These are phyloP conservation scores for Primulina eburnea DNA, from an alignment of 257 asterid species.

Conservation along the genomic window DNA sequence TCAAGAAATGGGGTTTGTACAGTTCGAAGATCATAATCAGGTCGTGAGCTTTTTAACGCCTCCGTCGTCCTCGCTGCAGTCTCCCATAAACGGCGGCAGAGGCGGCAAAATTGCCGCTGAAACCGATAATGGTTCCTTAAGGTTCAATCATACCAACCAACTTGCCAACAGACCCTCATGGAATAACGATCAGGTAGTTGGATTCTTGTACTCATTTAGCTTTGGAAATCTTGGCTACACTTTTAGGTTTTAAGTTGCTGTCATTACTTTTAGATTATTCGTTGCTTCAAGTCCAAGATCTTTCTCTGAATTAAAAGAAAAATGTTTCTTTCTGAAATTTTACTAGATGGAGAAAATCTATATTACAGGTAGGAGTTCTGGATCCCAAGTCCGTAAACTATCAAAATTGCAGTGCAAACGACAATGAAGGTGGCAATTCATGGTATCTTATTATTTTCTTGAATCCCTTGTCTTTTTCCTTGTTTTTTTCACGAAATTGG, in stretches of 20 bases:
- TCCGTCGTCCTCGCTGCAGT: slow-evolving; percentile 28
- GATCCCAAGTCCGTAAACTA: slow-evolving; percentile 57
- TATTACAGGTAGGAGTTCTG: slow-evolving; percentile 46
- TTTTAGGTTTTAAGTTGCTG: slow-evolving; percentile 12
- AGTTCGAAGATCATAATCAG: slow-evolving; percentile 62
- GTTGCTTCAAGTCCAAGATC: slow-evolving; percentile 39
- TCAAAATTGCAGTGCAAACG: slow-evolving; percentile 53
- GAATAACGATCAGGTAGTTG: slow-evolving; percentile 61
- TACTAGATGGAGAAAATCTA: not conserved
- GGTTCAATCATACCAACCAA: slow-evolving; percentile 46
- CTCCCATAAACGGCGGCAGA: slow-evolving; percentile 20
- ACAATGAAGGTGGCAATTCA: slow-evolving; percentile 55
- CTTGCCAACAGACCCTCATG: slow-evolving; percentile 54
- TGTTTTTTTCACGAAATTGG: not conserved
- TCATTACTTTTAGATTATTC: slow-evolving; percentile 6
- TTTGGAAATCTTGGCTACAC: slow-evolving; percentile 25
- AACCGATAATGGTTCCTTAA: slow-evolving; percentile 40
- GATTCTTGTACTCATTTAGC: slow-evolving; percentile 15
- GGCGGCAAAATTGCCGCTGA: not conserved
- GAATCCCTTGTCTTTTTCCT: not conserved
- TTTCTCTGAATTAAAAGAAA: not conserved
- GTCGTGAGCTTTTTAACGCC: slow-evolving; percentile 52
- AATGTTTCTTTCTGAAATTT: not conserved
- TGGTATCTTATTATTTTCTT: slow-evolving; percentile 40
- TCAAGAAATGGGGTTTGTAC: slow-evolving; percentile 71